phyloP scores from a whole-genome alignment of 495 filamentous ascomycete species.

The Aspergillus incahuasiensis region DNA sequence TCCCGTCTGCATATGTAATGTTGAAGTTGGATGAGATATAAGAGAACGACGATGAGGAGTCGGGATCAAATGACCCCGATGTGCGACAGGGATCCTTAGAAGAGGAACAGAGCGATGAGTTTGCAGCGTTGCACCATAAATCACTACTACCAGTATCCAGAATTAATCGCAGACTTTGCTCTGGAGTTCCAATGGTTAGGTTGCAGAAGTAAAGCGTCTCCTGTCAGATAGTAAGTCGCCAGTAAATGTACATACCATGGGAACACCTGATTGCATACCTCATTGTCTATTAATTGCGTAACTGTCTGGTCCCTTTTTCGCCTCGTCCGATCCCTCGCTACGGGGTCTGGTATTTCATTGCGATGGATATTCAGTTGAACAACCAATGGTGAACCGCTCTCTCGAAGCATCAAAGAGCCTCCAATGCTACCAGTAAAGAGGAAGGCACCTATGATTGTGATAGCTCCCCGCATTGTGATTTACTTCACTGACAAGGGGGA shows the following conservation, averaged over 20 bases:
- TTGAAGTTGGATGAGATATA: constrained; percentile 78
- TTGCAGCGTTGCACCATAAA: constrained; percentile 75
- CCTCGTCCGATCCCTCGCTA: constrained; percentile 29
- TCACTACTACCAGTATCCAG: constrained; percentile 87
- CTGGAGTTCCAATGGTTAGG: constrained; percentile 66
- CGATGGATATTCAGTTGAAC: constrained; percentile 38
- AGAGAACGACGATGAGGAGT: constrained; percentile 73
- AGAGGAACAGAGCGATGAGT: constrained; percentile 54
- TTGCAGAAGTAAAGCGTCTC: constrained; percentile 65
- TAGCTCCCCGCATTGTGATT: not conserved
- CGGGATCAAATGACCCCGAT: constrained; percentile 67
- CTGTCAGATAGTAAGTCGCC: constrained; percentile 14
- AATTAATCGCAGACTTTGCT: constrained; percentile 59
- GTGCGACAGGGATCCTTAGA: constrained; percentile 44
- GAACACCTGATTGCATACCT: constrained; percentile 26
- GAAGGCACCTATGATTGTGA: constrained; percentile 4
- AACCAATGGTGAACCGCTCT: constrained; percentile 33
- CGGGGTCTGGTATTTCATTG: constrained; percentile 30
- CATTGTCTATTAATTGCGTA: constrained; percentile 36
- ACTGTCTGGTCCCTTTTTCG: constrained; percentile 34
- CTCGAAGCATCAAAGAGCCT: constrained; percentile 23
- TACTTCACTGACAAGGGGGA: not conserved
- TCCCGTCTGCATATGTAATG: constrained; percentile 87
- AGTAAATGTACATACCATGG: not conserved
- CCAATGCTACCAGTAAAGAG: constrained; percentile 18